phyloP scores from a whole-genome alignment of 2,329 filamentous ascomycete genomes.

The Monosporascus sp. region DNA sequence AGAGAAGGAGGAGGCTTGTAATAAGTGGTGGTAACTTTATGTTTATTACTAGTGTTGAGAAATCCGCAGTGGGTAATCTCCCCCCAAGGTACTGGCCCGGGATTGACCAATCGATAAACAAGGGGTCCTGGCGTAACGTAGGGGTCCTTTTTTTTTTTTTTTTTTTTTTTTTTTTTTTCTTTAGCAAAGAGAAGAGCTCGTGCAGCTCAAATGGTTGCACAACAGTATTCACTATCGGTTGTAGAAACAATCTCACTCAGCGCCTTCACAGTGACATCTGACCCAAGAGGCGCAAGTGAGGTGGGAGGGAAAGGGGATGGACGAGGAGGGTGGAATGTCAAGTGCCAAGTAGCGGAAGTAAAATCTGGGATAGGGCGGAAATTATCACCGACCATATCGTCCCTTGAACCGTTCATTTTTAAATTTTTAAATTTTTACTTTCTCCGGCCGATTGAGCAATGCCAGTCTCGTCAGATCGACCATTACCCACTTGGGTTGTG shows the following conservation, averaged over 20 bases:
- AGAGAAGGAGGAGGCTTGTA: background rate
- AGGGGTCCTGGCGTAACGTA: background rate
- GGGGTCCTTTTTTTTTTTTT: background rate
- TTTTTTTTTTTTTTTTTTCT: background rate
- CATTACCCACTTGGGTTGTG: background rate
- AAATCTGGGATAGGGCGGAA: background rate
- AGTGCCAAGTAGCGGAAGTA: background rate
- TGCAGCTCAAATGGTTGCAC: too few species aligned
- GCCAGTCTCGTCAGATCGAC: background rate
- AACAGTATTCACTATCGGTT: too few species aligned
- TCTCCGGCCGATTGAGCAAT: background rate
- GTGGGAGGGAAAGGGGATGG: background rate
- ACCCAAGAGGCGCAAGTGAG: background rate
- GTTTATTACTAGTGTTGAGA: background rate
- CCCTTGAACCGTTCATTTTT: background rate
- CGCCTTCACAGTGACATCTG: too few species aligned
- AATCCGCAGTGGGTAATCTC: background rate
- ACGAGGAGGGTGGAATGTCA: too few species aligned
- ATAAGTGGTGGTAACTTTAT: background rate
- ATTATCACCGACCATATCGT: background rate
- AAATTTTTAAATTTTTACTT: background rate
- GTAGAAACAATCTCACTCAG: too few species aligned
- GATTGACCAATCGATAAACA: background rate
- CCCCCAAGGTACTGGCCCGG: background rate
- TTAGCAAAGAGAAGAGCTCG: too few species aligned